Evolutionary conservation across 768 basidiomycete species (phyloP).

Genomic region (Lanmaoa rubissima): DNA sequence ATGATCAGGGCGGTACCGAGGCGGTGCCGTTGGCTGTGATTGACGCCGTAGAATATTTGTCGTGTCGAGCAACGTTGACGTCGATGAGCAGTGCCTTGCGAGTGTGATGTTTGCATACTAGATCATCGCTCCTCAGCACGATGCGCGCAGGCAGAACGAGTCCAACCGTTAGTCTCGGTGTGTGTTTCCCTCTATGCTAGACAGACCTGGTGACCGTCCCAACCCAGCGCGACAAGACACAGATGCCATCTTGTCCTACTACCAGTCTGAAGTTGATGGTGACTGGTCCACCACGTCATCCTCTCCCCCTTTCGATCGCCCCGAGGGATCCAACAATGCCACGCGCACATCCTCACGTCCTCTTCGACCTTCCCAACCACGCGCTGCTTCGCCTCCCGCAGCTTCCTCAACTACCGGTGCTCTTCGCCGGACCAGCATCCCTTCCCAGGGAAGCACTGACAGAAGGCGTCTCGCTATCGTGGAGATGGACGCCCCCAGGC

Average conservation of each 20-base stretch:
- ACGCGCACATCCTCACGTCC: constrained; percentile 23
- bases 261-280: constrained; percentile 48
- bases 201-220: neutral
- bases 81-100: constrained; percentile 5
- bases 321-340: constrained; percentile 44
- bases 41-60: constrained; percentile 10
- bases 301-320: constrained; percentile 36
- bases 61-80: constrained; percentile 1
- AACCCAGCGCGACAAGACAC: constrained; percentile 32
- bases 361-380: constrained; percentile 7
- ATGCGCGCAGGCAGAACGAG: constrained; percentile 10
- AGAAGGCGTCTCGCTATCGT: constrained; percentile 67
- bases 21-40: constrained; percentile 26
- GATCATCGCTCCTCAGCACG: constrained; percentile 2
- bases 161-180: constrained; percentile 11
- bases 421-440: constrained; percentile 48
- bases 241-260: constrained; percentile 50
- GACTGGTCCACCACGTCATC: constrained; percentile 20
- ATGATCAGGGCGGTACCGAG: constrained; percentile 17
- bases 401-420: constrained; percentile 29
- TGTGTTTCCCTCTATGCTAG: constrained; percentile 8
- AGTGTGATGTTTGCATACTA: constrained; percentile 12
- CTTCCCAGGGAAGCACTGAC: constrained; percentile 60
- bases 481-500: constrained; percentile 45
- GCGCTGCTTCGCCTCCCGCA: constrained; percentile 27